Conservation (phyloP, 116 monocot genomes). For the Trichopus zeylanicus region DNA sequence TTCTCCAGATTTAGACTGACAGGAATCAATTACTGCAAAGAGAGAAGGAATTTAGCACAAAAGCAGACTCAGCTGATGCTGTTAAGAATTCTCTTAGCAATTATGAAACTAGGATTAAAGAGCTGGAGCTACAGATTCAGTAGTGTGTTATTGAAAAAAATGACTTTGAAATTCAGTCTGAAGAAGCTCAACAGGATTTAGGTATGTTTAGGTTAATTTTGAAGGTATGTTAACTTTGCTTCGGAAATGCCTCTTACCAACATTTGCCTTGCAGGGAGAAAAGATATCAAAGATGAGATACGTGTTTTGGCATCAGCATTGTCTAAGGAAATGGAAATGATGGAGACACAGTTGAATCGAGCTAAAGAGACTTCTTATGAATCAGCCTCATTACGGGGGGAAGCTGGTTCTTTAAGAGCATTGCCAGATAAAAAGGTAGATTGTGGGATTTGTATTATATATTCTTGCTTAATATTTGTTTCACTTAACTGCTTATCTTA, state of each 20-base stretch:
- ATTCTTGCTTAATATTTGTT: neutral
- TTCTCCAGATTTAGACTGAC: slow-evolving; percentile 41
- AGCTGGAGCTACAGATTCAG: slow-evolving; percentile 65
- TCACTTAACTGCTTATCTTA: neutral
- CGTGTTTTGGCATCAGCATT: slow-evolving; percentile 76
- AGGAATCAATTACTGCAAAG: slow-evolving; percentile 43
- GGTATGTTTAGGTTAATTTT: slow-evolving; percentile 30
- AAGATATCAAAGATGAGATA: slow-evolving; percentile 92
- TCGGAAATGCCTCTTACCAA: neutral
- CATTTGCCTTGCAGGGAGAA: slow-evolving; percentile 52
- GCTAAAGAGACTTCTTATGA: slow-evolving; percentile 68
- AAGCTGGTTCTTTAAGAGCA: slow-evolving; percentile 47
- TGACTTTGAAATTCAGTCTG: slow-evolving; percentile 65
- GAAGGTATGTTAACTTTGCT: neutral
- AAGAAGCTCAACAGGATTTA: slow-evolving; percentile 84
- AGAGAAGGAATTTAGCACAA: slow-evolving; percentile 61
- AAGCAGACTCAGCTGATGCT: slow-evolving; percentile 64
- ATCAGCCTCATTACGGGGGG: slow-evolving; percentile 42
- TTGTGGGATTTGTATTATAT: neutral
- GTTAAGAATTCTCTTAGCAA: slow-evolving; percentile 36
- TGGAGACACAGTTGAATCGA: slow-evolving; percentile 79
- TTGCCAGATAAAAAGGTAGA: slow-evolving; percentile 53
- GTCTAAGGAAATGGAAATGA: slow-evolving; percentile 82
- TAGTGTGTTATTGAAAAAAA: slow-evolving; percentile 58
- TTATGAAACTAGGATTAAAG: slow-evolving; percentile 47